These are phyloP conservation scores for Trypanosomatidae sp. DNA, from an alignment of 208 protist genomes.

Conservation along the genomic window DNA sequence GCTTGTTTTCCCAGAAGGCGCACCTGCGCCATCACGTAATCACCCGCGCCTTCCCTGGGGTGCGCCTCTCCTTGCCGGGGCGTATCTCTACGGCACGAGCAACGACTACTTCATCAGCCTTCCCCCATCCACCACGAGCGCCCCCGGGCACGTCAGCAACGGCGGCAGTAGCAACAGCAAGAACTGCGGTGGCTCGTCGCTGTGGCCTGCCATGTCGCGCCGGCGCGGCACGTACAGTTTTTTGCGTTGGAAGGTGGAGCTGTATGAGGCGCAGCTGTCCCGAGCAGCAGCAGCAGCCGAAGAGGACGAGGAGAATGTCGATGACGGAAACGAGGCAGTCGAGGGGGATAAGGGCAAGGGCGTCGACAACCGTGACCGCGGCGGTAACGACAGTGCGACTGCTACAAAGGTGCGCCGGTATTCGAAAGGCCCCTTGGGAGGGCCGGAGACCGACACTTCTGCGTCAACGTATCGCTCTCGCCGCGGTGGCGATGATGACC, in stretches of 20 bases:
- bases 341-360: background rate
- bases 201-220: conserved; percentile 32
- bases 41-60: conserved; percentile 51
- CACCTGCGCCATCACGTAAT: background rate
- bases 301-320: background rate
- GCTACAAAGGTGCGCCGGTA: background rate
- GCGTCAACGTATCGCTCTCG: background rate
- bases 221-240: conserved; percentile 69
- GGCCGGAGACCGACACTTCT: background rate
- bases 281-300: background rate
- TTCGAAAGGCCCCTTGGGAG: conserved; percentile 16
- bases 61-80: conserved; percentile 52
- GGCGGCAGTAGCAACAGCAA: background rate
- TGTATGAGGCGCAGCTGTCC: conserved; percentile 48
- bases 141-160: conserved; percentile 5
- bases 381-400: conserved; percentile 1
- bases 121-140: conserved; percentile 11
- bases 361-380: background rate
- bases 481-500: background rate
- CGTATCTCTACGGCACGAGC: conserved; percentile 55
- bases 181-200: background rate
- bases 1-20: background rate
- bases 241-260: conserved; percentile 75
- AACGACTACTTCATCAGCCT: conserved; percentile 76
- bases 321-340: background rate